These are phyloP conservation scores for Dactylonectria macrodidyma DNA, from an alignment of 2,329 filamentous ascomycete genomes.

Conservation along the genomic window DNA sequence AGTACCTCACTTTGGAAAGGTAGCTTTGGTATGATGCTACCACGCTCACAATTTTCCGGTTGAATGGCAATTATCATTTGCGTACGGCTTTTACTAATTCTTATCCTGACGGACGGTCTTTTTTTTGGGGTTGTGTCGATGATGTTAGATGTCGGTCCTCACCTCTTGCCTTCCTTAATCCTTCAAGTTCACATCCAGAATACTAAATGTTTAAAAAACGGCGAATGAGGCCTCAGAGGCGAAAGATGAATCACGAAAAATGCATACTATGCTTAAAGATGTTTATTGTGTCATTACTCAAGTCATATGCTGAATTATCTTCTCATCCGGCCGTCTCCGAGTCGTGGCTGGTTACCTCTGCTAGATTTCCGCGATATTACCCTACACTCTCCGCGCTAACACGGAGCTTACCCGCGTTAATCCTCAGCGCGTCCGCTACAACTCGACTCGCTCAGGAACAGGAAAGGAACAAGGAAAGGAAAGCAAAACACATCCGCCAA, in stretches of 20 bases:
- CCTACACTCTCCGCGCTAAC: conserved; percentile 15
- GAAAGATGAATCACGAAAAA: background rate
- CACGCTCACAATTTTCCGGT: too few relatives aligned
- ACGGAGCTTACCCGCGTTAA: conserved; percentile 3
- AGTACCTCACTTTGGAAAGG: background rate
- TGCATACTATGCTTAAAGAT: background rate
- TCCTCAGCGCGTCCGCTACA: background rate
- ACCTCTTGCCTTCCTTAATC: background rate
- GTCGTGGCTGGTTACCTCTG: background rate
- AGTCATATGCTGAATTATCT: conserved; percentile 8
- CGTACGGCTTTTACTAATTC: too few relatives aligned
- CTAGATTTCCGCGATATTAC: conserved; percentile 6
- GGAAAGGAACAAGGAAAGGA: conserved; percentile 7
- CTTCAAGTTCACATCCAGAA: too few relatives aligned
- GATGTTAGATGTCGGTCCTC: background rate
- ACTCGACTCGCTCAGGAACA: background rate
- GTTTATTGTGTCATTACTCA: background rate
- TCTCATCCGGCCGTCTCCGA: background rate
- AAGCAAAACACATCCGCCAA: conserved; percentile 6
- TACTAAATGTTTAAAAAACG: too few relatives aligned
- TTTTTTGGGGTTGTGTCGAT: background rate
- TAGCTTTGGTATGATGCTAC: background rate
- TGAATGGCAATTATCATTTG: too few relatives aligned
- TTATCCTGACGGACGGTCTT: too few relatives aligned
- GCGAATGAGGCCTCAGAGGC: too few relatives aligned